phyloP scores from a whole-genome alignment of 306 rosid genomes.

The Corylus avellana region DNA sequence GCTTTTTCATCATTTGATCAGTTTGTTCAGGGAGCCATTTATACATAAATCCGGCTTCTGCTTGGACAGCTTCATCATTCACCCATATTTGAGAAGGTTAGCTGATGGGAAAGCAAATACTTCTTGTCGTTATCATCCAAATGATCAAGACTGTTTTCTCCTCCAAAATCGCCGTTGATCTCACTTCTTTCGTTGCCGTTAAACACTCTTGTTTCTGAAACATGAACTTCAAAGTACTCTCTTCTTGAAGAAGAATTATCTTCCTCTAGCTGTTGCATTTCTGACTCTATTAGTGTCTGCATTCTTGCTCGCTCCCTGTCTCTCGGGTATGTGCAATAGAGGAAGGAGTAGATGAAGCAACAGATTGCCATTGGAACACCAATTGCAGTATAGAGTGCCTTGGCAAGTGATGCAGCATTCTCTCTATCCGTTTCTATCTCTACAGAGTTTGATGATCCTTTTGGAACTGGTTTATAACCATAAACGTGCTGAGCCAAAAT shows the following conservation, averaged over 20 bases:
- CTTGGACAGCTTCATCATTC: constrained; percentile 4
- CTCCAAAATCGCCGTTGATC: constrained; percentile 27
- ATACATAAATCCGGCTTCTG: not conserved
- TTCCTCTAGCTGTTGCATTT: constrained; percentile 57
- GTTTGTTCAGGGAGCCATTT: not conserved
- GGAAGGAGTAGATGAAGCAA: constrained; percentile 68
- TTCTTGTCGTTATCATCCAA: constrained; percentile 48
- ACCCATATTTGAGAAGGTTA: constrained; percentile 13
- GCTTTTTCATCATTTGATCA: not conserved
- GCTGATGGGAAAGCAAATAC: constrained; percentile 38
- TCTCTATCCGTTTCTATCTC: constrained; percentile 67
- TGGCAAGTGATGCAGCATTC: constrained; percentile 77
- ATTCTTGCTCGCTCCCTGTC: constrained; percentile 83
- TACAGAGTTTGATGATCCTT: constrained; percentile 51
- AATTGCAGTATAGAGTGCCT: constrained; percentile 71
- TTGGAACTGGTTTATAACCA: constrained; percentile 66
- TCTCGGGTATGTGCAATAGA: constrained; percentile 76
- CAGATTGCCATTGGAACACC: constrained; percentile 67
- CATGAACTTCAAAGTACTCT: constrained; percentile 25
- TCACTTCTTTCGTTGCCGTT: constrained; percentile 28
- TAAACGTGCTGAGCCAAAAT: constrained; percentile 68
- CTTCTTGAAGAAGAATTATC: constrained; percentile 20
- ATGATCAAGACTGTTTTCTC: constrained; percentile 23
- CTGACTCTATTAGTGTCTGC: constrained; percentile 61
- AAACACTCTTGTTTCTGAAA: constrained; percentile 25